Evolutionary conservation across 495 filamentous ascomycete species (phyloP).

Genomic region (Podospora pseudoanserina): DNA sequence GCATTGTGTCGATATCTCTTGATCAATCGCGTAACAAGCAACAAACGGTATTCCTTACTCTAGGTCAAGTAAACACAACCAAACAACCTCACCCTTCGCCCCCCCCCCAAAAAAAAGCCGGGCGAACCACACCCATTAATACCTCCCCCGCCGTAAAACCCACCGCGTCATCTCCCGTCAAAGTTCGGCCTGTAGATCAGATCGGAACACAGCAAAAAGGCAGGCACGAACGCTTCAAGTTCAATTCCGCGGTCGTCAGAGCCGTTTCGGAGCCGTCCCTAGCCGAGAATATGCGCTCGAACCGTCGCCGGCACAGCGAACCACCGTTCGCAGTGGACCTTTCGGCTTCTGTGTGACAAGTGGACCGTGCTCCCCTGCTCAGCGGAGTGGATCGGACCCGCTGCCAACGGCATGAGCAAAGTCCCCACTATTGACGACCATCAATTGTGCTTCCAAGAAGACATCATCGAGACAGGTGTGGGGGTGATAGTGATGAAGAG

Average conservation of each 20-base stretch:
- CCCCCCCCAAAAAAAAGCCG: not conserved
- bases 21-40: not conserved
- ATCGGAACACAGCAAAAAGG: not conserved
- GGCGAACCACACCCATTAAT: not conserved
- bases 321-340: not conserved
- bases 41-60: too few relatives aligned
- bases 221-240: not conserved
- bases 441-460: not conserved
- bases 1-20: conserved; percentile 35
- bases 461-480: not conserved
- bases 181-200: not conserved
- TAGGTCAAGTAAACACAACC: too few relatives aligned
- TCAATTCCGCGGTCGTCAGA: conserved; percentile 18
- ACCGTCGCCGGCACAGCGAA: too few relatives aligned
- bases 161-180: conserved; percentile 3
- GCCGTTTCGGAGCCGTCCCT: not conserved
- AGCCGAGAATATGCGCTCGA: conserved; percentile 6
- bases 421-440: not conserved
- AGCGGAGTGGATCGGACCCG: not conserved
- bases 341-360: not conserved
- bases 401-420: not conserved
- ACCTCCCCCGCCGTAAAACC: not conserved
- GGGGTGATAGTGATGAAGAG: not conserved
- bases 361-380: not conserved
- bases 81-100: not conserved